Evolutionary conservation across 805 yeast species (phyloP).

Genomic region (Yueomyces sp.): DNA sequence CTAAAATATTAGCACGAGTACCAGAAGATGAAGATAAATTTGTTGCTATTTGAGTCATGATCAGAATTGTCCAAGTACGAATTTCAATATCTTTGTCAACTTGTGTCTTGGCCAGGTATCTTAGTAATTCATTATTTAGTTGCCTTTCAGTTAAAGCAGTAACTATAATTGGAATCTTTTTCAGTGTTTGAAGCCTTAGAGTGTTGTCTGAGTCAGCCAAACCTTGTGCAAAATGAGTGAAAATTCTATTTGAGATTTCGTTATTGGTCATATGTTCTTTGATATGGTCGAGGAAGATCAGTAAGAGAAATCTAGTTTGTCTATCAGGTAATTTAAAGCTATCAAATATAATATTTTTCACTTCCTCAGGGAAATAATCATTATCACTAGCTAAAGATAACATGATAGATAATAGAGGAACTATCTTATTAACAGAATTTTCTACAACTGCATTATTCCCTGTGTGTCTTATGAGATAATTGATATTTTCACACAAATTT

Average conservation of each 20-base stretch:
- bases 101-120: constrained; percentile 53
- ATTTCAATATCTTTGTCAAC: constrained; percentile 20
- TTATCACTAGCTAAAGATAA: constrained; percentile 26
- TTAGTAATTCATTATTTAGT: constrained; percentile 71
- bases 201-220: constrained; percentile 72
- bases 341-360: constrained; percentile 48
- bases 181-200: constrained; percentile 71
- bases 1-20: constrained; percentile 54
- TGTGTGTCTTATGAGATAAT: constrained; percentile 5
- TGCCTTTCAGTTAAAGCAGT: constrained; percentile 64
- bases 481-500: constrained; percentile 30
- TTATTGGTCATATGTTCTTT: constrained; percentile 37
- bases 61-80: constrained; percentile 20
- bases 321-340: constrained; percentile 62
- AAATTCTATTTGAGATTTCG: constrained; percentile 58
- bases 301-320: constrained; percentile 57
- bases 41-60: constrained; percentile 14
- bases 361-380: constrained; percentile 20
- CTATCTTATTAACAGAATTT: constrained; percentile 21
- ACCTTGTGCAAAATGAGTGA: constrained; percentile 60
- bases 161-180: constrained; percentile 37
- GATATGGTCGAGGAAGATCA: constrained; percentile 47
- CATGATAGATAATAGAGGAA: constrained; percentile 19
- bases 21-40: constrained; percentile 16
- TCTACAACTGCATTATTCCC: constrained; percentile 4